These are phyloP conservation scores for Remersonia thermophila DNA, from an alignment of 2,329 filamentous ascomycete species.

Conservation along the genomic window DNA sequence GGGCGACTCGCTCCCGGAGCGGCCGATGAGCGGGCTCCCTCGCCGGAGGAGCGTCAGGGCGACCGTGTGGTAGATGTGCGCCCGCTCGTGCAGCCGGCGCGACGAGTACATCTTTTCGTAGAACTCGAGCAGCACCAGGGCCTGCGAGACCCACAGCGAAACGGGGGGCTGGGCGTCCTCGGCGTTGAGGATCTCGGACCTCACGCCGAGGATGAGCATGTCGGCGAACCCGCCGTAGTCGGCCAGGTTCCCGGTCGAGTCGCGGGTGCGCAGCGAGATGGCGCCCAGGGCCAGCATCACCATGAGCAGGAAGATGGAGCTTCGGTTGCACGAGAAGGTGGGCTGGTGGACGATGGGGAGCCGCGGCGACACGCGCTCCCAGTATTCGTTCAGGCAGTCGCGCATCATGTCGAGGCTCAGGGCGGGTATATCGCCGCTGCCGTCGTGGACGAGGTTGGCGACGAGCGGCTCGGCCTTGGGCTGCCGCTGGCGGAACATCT, in stretches of 20 bases:
- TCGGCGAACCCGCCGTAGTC: slow-evolving; percentile 38
- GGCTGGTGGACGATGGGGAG: slow-evolving; percentile 80
- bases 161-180: slow-evolving; percentile 73
- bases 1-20: slow-evolving; percentile 66
- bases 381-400: slow-evolving; percentile 75
- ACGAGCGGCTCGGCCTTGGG: slow-evolving; percentile 26
- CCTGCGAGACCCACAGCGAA: slow-evolving; percentile 79
- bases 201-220: slow-evolving; percentile 56
- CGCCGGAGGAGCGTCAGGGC: slow-evolving; percentile 75
- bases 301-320: slow-evolving; percentile 62
- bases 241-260: slow-evolving; percentile 37
- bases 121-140: slow-evolving; percentile 68
- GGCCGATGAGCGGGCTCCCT: slow-evolving; percentile 74
- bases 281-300: slow-evolving; percentile 79
- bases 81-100: slow-evolving; percentile 68
- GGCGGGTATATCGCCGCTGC: slow-evolving; percentile 30
- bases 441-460: slow-evolving; percentile 26
- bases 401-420: slow-evolving; percentile 73
- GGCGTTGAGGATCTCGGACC: slow-evolving; percentile 75
- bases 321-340: slow-evolving; percentile 72
- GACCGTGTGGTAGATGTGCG: slow-evolving; percentile 80
- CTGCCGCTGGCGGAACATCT: slow-evolving; percentile 31
- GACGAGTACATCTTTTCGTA: slow-evolving; percentile 91
- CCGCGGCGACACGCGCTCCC: slow-evolving; percentile 74
- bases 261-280: slow-evolving; percentile 58